A percentile compares a stretch with the other conserved stretches of the same genome.
Evolutionary conservation across 306 rosid species (phyloP).

Genomic region (Rubus parviflorus): DNA sequence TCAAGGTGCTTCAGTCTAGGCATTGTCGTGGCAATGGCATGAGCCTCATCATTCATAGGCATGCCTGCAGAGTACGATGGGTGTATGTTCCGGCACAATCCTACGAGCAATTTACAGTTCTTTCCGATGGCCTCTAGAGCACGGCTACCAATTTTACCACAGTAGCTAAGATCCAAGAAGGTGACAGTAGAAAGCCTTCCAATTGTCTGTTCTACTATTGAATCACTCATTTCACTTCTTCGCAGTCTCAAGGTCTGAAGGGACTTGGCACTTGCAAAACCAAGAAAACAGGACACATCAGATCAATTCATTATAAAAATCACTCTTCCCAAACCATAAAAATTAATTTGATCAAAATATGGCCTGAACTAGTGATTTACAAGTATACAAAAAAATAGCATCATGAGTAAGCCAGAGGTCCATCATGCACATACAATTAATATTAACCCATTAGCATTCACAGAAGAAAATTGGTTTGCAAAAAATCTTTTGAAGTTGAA

Average conservation of each 20-base stretch:
- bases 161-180: slow-evolving; percentile 95
- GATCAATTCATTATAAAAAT: background rate
- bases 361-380: background rate
- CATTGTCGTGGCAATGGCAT: slow-evolving; percentile 87
- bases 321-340: background rate
- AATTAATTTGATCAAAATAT: background rate
- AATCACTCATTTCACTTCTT: slow-evolving; percentile 61
- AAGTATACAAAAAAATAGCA: background rate
- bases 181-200: slow-evolving; percentile 64
- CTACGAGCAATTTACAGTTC: slow-evolving; percentile 73
- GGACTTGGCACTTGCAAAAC: slow-evolving; percentile 77
- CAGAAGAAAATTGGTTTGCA: background rate
- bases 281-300: slow-evolving; percentile 24
- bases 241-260: slow-evolving; percentile 74
- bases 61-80: slow-evolving; percentile 75
- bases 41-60: slow-evolving; percentile 76
- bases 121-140: slow-evolving; percentile 76
- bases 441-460: background rate
- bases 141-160: slow-evolving; percentile 53
- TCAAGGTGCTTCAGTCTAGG: slow-evolving; percentile 91
- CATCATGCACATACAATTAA: background rate
- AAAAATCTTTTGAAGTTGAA: background rate
- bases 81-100: slow-evolving; percentile 84
- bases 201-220: slow-evolving; percentile 59
- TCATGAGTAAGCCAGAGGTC: background rate